A percentile compares a stretch with the other conserved stretches of the same genome.
Evolutionary conservation across 139 green algal genomes (phyloP).

Genomic region (Deuterostichococcus epilithicus): DNA sequence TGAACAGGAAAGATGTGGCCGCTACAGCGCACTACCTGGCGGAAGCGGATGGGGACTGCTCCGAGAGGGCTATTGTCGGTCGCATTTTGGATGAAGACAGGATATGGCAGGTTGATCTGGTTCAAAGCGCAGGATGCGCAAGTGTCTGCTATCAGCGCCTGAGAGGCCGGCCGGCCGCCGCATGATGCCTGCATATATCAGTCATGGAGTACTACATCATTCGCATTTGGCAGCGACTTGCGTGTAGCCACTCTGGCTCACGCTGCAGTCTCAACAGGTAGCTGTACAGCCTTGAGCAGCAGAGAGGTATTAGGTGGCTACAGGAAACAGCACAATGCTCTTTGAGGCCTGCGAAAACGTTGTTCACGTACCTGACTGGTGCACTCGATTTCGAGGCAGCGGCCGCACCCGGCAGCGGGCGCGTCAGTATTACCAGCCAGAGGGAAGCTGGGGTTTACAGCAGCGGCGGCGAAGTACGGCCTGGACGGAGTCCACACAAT

Average conservation of each 20-base stretch:
- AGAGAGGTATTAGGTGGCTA: too few relatives aligned
- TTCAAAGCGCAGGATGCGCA: not conserved
- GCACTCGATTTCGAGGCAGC: not conserved
- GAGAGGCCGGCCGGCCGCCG: too few relatives aligned
- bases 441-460: not conserved
- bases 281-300: too few relatives aligned
- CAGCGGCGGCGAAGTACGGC: not conserved
- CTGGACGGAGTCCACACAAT: not conserved
- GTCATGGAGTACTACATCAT: too few relatives aligned
- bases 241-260: too few relatives aligned
- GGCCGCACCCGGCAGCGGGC: not conserved
- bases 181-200: not conserved
- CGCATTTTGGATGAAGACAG: not conserved
- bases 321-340: too few relatives aligned
- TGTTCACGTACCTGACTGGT: not conserved
- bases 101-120: not conserved
- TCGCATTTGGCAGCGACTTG: too few relatives aligned
- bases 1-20: not conserved
- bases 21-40: too few relatives aligned
- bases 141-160: not conserved
- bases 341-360: too few relatives aligned
- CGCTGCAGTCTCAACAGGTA: too few relatives aligned
- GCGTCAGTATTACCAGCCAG: not conserved
- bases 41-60: too few relatives aligned
- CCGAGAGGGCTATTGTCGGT: too few relatives aligned